Base-by-base conservation (phyloP, 495 filamentous ascomycete genomes). In the Glutinoglossum americanum region DNA sequence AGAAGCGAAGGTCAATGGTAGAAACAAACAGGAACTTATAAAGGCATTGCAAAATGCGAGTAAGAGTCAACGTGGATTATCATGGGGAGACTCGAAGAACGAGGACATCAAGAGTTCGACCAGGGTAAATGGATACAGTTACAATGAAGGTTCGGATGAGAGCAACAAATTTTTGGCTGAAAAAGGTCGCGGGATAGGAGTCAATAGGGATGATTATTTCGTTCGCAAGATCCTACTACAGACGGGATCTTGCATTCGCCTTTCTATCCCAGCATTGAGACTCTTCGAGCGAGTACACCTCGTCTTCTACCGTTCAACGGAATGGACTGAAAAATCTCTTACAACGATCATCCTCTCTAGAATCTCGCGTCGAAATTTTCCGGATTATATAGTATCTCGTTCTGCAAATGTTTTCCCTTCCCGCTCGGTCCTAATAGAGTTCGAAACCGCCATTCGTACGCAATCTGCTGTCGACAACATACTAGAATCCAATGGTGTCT, bases 301-400 rank as follows among this genome's bases (percentile, higher is more conserved):
- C 7, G 89, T 98, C 54, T 97, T 95, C 65, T 96, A 96, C 65
- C 76, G 89, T 32, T 96, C 89, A 28, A 94, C 89, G 0, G 89
- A 95, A 66, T 97, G 90, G 89, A 92, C 89, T 0, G 92, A 96
- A 63, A 96, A 94, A 63, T 95, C 90, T 11, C 76, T 98, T 1
- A 95, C 87, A 1, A 90, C 89, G 2, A 90, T 97, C 60, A 94
- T 98, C 58, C 79, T 98, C 11, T 86, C 92, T 15, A 87, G 88
- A 56, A 92, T 89, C 28, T 82, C 86, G 7, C 78, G 80, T 51
- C 78, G 85, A 25, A 95, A 89, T 65, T 97, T 95, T 57, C 89
- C 92, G 0, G 72, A 82, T 7, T 98, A 92, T 67, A 78, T 96
- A 32, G 88, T 96, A 9, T 94, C 83, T 57, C 83, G 92, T 48